Conservation (phyloP, 1,284 basidiomycete species). For the Somion occarium region DNA sequence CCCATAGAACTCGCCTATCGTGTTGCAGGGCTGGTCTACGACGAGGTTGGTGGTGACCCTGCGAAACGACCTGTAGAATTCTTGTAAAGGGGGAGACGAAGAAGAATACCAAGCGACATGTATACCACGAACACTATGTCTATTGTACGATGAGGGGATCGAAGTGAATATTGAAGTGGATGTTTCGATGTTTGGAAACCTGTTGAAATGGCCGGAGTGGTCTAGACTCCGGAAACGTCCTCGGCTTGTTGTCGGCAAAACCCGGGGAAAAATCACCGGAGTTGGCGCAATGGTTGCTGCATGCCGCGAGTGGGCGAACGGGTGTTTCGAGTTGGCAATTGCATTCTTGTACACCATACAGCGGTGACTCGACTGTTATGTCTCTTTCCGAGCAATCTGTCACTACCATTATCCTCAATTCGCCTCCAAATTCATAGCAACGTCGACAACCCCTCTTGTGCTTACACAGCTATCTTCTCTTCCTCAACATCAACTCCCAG, state of each 20-base stretch:
- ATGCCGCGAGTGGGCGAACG: no score
- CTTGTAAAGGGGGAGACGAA: constrained; percentile 27
- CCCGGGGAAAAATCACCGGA: no score
- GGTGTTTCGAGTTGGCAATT: no score
- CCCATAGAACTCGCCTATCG: constrained; percentile 73
- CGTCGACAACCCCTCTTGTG: background rate
- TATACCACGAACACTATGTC: constrained; percentile 1
- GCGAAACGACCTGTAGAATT: constrained; percentile 68
- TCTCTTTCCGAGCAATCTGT: background rate
- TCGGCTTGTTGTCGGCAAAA: no score
- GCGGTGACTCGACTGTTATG: no score
- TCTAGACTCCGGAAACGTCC: no score
- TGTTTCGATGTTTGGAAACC: background rate
- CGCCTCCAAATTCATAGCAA: background rate
- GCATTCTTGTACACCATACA: no score
- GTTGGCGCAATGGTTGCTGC: no score
- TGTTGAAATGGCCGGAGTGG: no score
- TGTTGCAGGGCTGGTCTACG: constrained; percentile 80
- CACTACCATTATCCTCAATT: background rate
- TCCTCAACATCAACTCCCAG: background rate
- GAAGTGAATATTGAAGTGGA: background rate
- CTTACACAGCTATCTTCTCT: constrained; percentile 5
- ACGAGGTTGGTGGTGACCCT: constrained; percentile 71
- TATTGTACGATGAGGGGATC: background rate
- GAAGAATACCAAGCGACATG: constrained; percentile 8